A percentile compares a stretch with the other conserved stretches of the same genome.
Evolutionary conservation across 306 rosid genomes (phyloP).

Genomic region (Cicer yamashitae): DNA sequence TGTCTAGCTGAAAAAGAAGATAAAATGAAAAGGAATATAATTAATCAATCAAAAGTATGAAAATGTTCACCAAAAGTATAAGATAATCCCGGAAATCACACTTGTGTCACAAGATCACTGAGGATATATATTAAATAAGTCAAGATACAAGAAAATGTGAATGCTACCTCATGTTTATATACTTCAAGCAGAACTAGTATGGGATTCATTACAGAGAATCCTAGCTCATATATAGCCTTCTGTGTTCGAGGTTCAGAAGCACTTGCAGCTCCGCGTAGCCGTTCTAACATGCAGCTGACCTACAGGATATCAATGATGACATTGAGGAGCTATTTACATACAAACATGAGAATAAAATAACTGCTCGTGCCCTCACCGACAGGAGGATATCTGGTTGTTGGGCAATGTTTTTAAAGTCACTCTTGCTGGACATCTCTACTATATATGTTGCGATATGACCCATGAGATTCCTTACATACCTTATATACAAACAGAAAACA

Average conservation of each 20-base stretch:
- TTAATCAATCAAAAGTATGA: slow-evolving; percentile 23
- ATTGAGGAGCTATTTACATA: slow-evolving; percentile 38
- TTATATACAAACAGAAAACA: slow-evolving; percentile 42
- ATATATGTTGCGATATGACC: slow-evolving; percentile 74
- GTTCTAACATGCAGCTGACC: slow-evolving; percentile 95
- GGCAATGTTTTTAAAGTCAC: slow-evolving; percentile 73
- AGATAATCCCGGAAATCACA: slow-evolving; percentile 30
- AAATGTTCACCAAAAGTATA: not conserved
- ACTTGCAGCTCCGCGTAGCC: slow-evolving; percentile 91
- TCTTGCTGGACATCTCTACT: slow-evolving; percentile 72
- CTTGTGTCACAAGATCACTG: slow-evolving; percentile 23
- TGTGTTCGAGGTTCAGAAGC: slow-evolving; percentile 95
- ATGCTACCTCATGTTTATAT: slow-evolving; percentile 87
- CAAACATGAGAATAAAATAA: slow-evolving; percentile 34
- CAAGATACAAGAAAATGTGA: slow-evolving; percentile 33
- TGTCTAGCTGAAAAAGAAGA: slow-evolving; percentile 33
- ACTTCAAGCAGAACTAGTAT: slow-evolving; percentile 75
- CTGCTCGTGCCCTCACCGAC: slow-evolving; percentile 58
- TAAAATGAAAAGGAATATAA: slow-evolving; percentile 1
- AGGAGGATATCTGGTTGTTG: slow-evolving; percentile 82
- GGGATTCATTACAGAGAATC: slow-evolving; percentile 82
- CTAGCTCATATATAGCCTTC: slow-evolving; percentile 84
- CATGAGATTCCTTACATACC: slow-evolving; percentile 85
- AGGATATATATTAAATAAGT: slow-evolving; percentile 19
- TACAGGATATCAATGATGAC: slow-evolving; percentile 52